Base-by-base conservation (phyloP, 257 asterid species). In the Solanum corneliomulleri region DNA sequence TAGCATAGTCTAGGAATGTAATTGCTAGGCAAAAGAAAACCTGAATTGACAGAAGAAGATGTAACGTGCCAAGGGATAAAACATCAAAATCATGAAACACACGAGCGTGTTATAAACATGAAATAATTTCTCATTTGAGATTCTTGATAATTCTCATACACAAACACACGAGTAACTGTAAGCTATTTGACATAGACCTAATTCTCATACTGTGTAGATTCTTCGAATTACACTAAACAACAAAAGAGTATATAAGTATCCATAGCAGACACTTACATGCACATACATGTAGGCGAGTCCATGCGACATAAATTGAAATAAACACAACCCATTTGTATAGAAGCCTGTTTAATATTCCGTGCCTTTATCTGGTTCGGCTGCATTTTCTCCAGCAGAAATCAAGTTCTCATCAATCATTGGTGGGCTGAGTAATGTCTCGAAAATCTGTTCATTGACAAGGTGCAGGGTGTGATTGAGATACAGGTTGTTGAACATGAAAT, bases 381-480 rank as follows among this genome's bases (percentile, higher is more conserved):
- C 91, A n/a, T 86, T 77, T 76, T 90, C 92, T 87, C 90, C 92
- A 29, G 85, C 84, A 10, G 18, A 62, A 87, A 82, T 76, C 84
- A 62, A 68, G 64, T 85, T 85, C 86, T 91, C 92, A 71, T 87
- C 89, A 89, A 84, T 89, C 86, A 88, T 21, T 16, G 90, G 89
- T 12, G 87, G 41, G 72, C 90, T 91, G n/a, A 87, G 64, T 80
- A 47, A 85, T n/a, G 92, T 86, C 76, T 89, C 93, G n/a, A 81
- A 90, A 27, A 92, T 91, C 94, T 92, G 96, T 87, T 90, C 74
- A 75, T 58, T 42, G 86, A 64, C 71, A 87, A 89, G 76, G 86
- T 85, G 82, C 47, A 23, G 44, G 85, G 87, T 87, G 47, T 87
- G 68, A 33, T 66, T 83, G 80, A 87, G 83, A 66, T 82, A 80